Conservation (phyloP, 163 green algal genomes). For the Volvox carteri region DNA sequence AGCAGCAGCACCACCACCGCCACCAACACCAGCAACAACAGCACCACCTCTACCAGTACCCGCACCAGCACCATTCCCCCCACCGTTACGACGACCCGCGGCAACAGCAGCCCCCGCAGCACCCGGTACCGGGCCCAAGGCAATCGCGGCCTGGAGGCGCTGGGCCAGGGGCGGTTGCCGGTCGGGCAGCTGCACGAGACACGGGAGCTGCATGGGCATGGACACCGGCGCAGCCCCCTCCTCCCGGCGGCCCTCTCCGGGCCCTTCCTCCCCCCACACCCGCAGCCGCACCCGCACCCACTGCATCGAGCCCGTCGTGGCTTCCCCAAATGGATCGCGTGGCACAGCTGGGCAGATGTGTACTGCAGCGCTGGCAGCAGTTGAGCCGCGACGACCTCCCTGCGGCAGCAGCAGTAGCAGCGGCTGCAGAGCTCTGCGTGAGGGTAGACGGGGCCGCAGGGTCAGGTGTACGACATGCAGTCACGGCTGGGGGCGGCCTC, state of each 20-base stretch:
- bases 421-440: neutral
- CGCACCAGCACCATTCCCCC: too few species aligned
- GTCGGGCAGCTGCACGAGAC: neutral
- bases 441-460: too few species aligned
- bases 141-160: neutral
- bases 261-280: too few species aligned
- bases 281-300: too few species aligned
- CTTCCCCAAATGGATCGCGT: neutral
- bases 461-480: too few species aligned
- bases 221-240: too few species aligned
- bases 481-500: too few species aligned
- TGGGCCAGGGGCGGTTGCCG: neutral
- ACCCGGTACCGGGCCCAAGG: neutral
- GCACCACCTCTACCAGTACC: too few species aligned
- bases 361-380: conserved; percentile 48
- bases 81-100: neutral
- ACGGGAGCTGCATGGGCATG: neutral
- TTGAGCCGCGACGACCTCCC: neutral
- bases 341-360: neutral
- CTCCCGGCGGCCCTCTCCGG: too few species aligned
- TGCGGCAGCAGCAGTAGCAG: neutral
- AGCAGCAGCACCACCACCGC: too few species aligned
- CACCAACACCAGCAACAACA: too few species aligned
- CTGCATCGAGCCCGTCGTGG: too few species aligned
- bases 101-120: neutral